Base-by-base conservation (phyloP, 169 alveolate species). In the Plasmodium fragile region DNA sequence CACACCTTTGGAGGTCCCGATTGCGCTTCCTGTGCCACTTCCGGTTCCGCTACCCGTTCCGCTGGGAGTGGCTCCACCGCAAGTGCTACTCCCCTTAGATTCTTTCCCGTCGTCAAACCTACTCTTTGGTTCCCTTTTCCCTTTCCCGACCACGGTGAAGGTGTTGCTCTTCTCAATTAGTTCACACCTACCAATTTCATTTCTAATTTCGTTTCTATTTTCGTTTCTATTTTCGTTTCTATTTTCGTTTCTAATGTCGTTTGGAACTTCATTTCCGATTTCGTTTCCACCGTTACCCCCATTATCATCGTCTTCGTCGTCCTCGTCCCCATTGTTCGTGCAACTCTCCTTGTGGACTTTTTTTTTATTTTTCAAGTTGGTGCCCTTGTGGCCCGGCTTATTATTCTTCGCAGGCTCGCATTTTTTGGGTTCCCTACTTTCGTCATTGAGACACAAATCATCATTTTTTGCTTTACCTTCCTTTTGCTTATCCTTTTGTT, bases 391-490 rank as follows among this genome's bases (percentile, higher is more conserved):
- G 25, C 53, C 73, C 36, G 83, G 11, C 36, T 73, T 71, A 39
- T 30, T 72, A 70, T 83, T 83, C 78, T 83, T 83, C 36, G 49
- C 41, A 39, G 59, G 34, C 55, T 83, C 83, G 41, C 78, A 32
- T 18, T 82, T 82, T 83, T 45, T 45, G 41, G 32, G 59, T 71
- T 10, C 49, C 73, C 36, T 28, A 83, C 32, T 73, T 72, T 83
- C 92, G 28, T 36, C 81, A 73, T 72, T 83, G 18, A 39, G 72
- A 28, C 34, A 72, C 49, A 36, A 83, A 83, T 72, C 83, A 32
- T 13, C n/a, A 30, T 52, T 43, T 25, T 83, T 52, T n/a, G 75
- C 36, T 25, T 59, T 59, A 0, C 75, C 75, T 22, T 59, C 75
- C 34, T 25, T 59, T 16, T 59, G 75, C 36, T 59, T 59, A 7